Evolutionary conservation across 768 basidiomycete species (phyloP).

Genomic region (Multifurca ochricompacta): DNA sequence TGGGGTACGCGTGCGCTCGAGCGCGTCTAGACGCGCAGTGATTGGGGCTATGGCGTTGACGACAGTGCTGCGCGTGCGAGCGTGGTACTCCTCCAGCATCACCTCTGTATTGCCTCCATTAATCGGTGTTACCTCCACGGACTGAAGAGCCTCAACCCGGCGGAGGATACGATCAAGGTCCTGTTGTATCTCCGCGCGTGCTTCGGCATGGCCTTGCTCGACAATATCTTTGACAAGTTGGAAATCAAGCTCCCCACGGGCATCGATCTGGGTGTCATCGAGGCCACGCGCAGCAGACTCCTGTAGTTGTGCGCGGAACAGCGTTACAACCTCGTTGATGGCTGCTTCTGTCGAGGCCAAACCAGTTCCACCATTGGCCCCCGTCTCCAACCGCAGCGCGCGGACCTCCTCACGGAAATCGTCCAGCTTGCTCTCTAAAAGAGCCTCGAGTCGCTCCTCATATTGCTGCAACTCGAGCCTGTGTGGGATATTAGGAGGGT

Average conservation of each 20-base stretch:
- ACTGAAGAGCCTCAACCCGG: slow-evolving; percentile 30
- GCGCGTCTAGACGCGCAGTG: slow-evolving; percentile 49
- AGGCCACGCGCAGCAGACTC: slow-evolving; percentile 49
- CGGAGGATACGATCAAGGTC: slow-evolving; percentile 50
- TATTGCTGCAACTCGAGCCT: slow-evolving; percentile 51
- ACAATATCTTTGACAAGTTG: slow-evolving; percentile 65
- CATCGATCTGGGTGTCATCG: slow-evolving; percentile 62
- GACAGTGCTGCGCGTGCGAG: slow-evolving; percentile 50
- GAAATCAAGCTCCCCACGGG: slow-evolving; percentile 70
- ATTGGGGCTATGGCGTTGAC: slow-evolving; percentile 50
- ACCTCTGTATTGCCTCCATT: slow-evolving; percentile 27
- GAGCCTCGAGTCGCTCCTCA: slow-evolving; percentile 51
- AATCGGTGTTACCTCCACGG: slow-evolving; percentile 20
- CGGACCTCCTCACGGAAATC: slow-evolving; percentile 37
- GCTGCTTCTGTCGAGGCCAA: slow-evolving; percentile 46
- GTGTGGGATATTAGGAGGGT: slow-evolving; percentile 44
- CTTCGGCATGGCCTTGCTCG: slow-evolving; percentile 57
- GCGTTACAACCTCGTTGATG: slow-evolving; percentile 56
- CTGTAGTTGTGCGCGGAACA: slow-evolving; percentile 62
- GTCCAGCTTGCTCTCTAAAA: slow-evolving; percentile 65
- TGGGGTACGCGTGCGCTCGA: slow-evolving; percentile 37
- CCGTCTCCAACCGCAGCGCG: slow-evolving; percentile 18
- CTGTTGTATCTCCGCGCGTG: slow-evolving; percentile 47
- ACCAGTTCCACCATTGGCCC: slow-evolving; percentile 25
- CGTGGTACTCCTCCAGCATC: slow-evolving; percentile 50